Evolutionary conservation across 345 rosid species (phyloP).

Genomic region (Cochlearia excelsa): DNA sequence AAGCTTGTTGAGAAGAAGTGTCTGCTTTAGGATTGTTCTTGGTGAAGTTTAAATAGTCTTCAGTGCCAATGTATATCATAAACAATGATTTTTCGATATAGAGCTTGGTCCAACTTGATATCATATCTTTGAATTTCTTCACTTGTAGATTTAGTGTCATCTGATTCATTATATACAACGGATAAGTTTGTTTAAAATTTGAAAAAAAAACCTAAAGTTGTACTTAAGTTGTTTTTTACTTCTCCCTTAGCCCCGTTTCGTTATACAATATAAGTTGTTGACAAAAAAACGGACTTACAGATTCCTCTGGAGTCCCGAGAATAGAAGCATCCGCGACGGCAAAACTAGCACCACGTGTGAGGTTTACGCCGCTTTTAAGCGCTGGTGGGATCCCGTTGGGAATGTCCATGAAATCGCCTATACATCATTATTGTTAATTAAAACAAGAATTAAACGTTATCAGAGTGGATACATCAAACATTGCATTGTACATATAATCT

Average conservation of each 20-base stretch:
- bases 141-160: conserved; percentile 31
- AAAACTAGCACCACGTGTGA: conserved; percentile 31
- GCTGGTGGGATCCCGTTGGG: conserved; percentile 29
- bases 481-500: too few relatives aligned
- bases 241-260: too few relatives aligned
- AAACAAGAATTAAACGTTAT: too few relatives aligned
- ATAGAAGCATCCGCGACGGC: conserved; percentile 33
- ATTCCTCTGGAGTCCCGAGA: conserved; percentile 9
- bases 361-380: conserved; percentile 2
- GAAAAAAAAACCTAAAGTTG: not conserved
- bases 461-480: too few relatives aligned
- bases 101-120: conserved; percentile 16
- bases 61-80: conserved; percentile 29
- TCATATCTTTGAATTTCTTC: conserved; percentile 2
- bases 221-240: too few relatives aligned
- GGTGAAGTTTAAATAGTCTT: conserved; percentile 30
- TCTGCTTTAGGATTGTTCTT: conserved; percentile 14
- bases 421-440: not conserved
- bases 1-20: conserved; percentile 28
- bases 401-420: conserved; percentile 31
- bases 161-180: conserved; percentile 1
- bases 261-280: too few relatives aligned
- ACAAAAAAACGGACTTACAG: conserved; percentile 19
- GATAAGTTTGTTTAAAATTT: not conserved
- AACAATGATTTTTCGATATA: conserved; percentile 20